phyloP scores from a whole-genome alignment of 805 yeast species.

The Lachancea cidri region DNA sequence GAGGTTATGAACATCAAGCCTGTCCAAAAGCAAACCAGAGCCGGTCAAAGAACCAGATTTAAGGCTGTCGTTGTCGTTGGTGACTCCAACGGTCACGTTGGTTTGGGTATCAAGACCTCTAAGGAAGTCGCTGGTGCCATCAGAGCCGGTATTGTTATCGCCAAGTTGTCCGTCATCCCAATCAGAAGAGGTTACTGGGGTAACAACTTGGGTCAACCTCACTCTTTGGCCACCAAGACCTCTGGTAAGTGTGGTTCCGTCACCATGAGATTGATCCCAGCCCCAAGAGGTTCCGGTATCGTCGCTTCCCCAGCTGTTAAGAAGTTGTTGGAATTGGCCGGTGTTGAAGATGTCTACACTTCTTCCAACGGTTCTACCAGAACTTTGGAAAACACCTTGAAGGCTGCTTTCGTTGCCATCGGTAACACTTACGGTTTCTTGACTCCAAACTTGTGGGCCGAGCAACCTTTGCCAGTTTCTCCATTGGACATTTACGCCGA shows the following conservation, averaged over 20 bases:
- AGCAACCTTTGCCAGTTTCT: constrained; percentile 75
- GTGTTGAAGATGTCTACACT: constrained; percentile 99
- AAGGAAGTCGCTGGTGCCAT: constrained; percentile 99
- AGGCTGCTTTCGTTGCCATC: constrained; percentile 98
- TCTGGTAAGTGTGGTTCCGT: constrained; percentile 99
- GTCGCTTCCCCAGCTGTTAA: constrained; percentile 99
- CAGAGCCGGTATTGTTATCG: constrained; percentile 99
- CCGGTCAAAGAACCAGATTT: constrained; percentile 99
- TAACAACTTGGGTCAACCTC: constrained; percentile 98
- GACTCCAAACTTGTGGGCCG: constrained; percentile 98
- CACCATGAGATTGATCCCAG: constrained; percentile 96
- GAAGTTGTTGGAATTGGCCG: constrained; percentile 98
- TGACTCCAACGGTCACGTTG: constrained; percentile 99
- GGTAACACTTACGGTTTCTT: constrained; percentile 99
- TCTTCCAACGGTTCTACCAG: constrained; percentile 98
- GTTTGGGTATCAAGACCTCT: constrained; percentile 99
- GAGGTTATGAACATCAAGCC: constrained; percentile 99
- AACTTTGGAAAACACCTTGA: constrained; percentile 99
- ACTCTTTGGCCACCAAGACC: constrained; percentile 95
- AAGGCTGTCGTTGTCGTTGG: constrained; percentile 99
- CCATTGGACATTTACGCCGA: constrained; percentile 95
- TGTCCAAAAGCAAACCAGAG: constrained; percentile 99
- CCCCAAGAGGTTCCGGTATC: constrained; percentile 99
- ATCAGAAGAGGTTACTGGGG: constrained; percentile 99
- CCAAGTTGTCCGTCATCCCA: constrained; percentile 97